Percentiles rank a stretch among this genome's conserved stretches.
Evolutionary conservation across 345 rosid species (phyloP).

Genomic region (Psidium friedrichsthalianum): DNA sequence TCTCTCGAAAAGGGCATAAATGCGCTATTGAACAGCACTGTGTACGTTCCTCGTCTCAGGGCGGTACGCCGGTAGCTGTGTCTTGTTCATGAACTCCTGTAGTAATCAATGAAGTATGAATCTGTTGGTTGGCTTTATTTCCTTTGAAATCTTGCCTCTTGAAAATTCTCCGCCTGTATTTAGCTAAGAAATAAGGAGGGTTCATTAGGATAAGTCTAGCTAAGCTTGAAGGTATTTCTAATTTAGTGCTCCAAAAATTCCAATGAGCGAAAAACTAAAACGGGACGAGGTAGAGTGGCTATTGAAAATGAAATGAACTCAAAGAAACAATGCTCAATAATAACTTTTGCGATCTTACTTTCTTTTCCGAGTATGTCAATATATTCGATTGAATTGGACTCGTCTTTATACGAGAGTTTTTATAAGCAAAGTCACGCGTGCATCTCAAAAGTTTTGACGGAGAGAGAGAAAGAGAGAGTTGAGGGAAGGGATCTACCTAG

Average conservation of each 20-base stretch:
- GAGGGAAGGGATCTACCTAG: background rate
- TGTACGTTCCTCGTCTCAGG: background rate
- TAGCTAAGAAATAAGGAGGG: background rate
- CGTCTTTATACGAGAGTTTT: background rate
- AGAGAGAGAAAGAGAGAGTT: background rate
- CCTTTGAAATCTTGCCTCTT: background rate
- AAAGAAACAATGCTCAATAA: background rate
- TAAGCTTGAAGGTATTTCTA: background rate
- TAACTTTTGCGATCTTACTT: background rate
- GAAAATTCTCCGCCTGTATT: background rate
- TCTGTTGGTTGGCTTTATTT: background rate
- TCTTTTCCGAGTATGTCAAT: background rate
- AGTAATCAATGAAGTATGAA: too few species aligned
- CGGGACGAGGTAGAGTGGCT: background rate
- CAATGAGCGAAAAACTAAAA: background rate
- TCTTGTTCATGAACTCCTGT: background rate
- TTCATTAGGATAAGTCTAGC: background rate
- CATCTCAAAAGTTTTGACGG: background rate
- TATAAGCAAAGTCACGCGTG: fast-evolving
- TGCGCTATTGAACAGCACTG: background rate
- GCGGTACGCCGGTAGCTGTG: background rate
- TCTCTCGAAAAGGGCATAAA: background rate
- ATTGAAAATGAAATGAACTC: background rate
- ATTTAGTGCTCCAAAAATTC: background rate
- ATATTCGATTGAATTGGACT: background rate